A percentile compares a stretch with the other conserved stretches of the same genome.
phyloP scores from a whole-genome alignment of 768 basidiomycete genomes.

The Phaeolepiota aurea region DNA sequence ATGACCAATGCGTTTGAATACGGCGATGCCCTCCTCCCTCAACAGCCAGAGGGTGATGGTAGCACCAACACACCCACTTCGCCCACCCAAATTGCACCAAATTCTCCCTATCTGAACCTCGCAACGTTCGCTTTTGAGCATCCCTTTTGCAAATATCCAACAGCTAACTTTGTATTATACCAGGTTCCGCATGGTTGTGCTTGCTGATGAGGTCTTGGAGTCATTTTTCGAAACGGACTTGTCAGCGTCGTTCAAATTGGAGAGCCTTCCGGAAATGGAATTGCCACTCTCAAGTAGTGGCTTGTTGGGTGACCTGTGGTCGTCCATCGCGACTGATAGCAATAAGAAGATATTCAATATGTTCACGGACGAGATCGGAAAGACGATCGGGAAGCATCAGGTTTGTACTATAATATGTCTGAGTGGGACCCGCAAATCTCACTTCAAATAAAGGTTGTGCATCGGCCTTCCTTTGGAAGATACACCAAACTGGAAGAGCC shows the following conservation, averaged over 20 bases:
- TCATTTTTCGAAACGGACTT: slow-evolving; percentile 95
- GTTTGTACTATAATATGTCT: slow-evolving; percentile 23
- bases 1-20: slow-evolving; percentile 99
- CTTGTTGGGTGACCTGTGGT: slow-evolving; percentile 80
- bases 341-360: slow-evolving; percentile 93
- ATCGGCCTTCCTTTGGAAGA: slow-evolving; percentile 81
- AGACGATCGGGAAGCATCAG: slow-evolving; percentile 91
- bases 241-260: slow-evolving; percentile 78
- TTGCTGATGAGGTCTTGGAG: slow-evolving; percentile 94
- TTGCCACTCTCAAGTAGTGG: slow-evolving; percentile 49
- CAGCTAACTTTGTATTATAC: too few relatives aligned
- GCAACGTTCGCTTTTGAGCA: slow-evolving; percentile 51
- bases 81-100: slow-evolving; percentile 51
- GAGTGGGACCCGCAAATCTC: background rate
- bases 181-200: slow-evolving; percentile 97
- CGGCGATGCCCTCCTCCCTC: slow-evolving; percentile 83
- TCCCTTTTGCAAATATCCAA: too few relatives aligned
- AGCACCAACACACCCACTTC: slow-evolving; percentile 22
- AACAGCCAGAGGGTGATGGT: slow-evolving; percentile 24
- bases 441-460: slow-evolving; percentile 39
- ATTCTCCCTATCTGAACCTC: slow-evolving; percentile 89
- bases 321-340: slow-evolving; percentile 80
- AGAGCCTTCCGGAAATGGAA: slow-evolving; percentile 61
- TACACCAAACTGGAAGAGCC: slow-evolving; percentile 81
- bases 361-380: slow-evolving; percentile 90